Evolutionary conservation across 1,139 yeast genomes (phyloP), one percentile per base, ranked within the genome.

Genomic region (Meyerozyma sp.): DNA sequence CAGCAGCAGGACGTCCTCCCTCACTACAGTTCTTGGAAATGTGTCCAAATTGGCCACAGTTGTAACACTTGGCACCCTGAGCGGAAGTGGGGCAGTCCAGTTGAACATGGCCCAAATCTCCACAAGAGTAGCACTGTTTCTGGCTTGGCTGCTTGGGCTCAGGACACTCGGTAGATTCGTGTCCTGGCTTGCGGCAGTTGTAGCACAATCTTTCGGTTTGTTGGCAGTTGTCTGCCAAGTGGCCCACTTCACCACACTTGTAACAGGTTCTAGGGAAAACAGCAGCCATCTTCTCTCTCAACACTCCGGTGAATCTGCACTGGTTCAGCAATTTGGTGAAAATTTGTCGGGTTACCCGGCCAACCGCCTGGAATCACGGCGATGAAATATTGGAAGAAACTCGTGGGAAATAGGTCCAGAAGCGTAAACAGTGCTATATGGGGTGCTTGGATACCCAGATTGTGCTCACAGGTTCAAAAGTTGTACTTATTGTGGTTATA

Each of bases 211-310:
- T 83, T 66, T 82, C 88, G 49, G 82, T 77, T 66, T 86, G 88
- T 55, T 81, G 79, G 69, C 96, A 89, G 62, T 79, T 82, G 63
- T 85, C 95, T 51, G 96, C 96, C 61, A 87, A 77, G 74, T 89
- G 96, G 56, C 96, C 96, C 54, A 85, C 77, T 71, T 87, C 88
- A 60, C 96, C 96, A 73, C 96, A 90, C 69, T 87, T 88, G 77
- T 81, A 85, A 75, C 94, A 85, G 54, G 90, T 84, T 79, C 85
- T 84, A 70, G 88, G 89, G 72, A 81, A 84, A 65, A 79, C 76
- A 55, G 82, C 78, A 66, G 82, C 81, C 79, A 75, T 75, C 42
- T 38, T 50, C 26, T 34, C 26, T 34, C 25, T n/a, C 23, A 21
- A 11, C 16, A n/a, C n/a, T n/a, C 37, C 21, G 20, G 20, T 32